Conservation (phyloP, 148 eudicot genomes). For the Polygonum maritimum region DNA sequence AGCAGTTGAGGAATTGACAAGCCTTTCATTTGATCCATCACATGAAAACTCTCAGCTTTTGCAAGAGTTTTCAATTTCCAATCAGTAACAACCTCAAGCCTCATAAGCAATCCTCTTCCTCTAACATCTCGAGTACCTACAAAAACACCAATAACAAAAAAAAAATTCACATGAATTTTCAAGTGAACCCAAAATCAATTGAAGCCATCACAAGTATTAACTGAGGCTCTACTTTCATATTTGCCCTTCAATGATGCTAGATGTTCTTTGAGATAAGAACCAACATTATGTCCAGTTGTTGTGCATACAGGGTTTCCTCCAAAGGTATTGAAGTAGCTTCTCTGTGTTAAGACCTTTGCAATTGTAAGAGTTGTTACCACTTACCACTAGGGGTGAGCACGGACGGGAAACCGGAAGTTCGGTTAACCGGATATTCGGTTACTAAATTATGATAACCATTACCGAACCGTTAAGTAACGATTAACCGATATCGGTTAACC, state of each 20-base stretch:
- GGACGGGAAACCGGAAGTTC: too few relatives aligned
- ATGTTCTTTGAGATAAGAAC: slow-evolving; percentile 73
- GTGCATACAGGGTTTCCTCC: slow-evolving; percentile 99
- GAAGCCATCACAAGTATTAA: neutral
- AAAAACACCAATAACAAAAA: slow-evolving; percentile 7
- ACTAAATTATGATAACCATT: too few relatives aligned
- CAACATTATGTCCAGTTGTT: slow-evolving; percentile 75
- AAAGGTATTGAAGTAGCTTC: slow-evolving; percentile 89
- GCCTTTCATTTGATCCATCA: slow-evolving; percentile 99
- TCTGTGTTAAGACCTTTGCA: slow-evolving; percentile 67
- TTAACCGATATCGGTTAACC: too few relatives aligned
- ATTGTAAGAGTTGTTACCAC: slow-evolving; percentile 95
- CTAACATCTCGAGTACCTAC: slow-evolving; percentile 95
- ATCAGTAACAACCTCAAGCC: slow-evolving; percentile 89
- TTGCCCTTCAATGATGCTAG: slow-evolving; percentile 61
- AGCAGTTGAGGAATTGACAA: neutral
- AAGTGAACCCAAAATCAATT: neutral
- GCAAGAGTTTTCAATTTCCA: slow-evolving; percentile 81
- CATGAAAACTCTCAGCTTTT: slow-evolving; percentile 63
- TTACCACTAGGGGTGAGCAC: too few relatives aligned
- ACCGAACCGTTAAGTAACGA: too few relatives aligned
- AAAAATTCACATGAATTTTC: neutral
- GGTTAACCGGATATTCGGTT: too few relatives aligned
- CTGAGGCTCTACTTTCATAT: slow-evolving; percentile 51
- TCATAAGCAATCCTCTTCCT: slow-evolving; percentile 89